These are phyloP conservation scores for Apium graveolens DNA, from an alignment of 129 eudicot species.

Conservation along the genomic window DNA sequence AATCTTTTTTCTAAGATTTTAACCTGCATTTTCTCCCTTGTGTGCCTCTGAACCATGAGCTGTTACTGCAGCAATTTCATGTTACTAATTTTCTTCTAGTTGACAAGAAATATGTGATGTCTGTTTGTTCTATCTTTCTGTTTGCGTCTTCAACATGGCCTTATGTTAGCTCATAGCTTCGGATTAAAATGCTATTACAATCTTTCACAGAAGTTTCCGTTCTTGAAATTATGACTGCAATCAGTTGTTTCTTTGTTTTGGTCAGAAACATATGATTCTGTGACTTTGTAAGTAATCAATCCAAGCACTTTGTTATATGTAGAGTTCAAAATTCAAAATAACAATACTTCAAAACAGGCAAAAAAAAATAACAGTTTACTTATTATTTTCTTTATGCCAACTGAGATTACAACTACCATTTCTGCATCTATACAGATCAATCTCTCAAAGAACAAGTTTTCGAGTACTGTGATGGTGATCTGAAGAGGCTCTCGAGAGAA, in stretches of 20 bases:
- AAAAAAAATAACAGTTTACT: not conserved
- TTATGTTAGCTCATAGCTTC: not conserved
- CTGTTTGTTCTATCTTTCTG: not conserved
- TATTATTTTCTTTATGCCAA: not conserved
- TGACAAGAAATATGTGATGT: not conserved
- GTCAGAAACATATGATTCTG: too few species aligned
- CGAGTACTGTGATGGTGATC: slow-evolving; percentile 11
- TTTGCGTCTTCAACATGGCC: not conserved
- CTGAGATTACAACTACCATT: not conserved
- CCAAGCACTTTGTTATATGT: not conserved
- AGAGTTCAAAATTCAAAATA: not conserved
- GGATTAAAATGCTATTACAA: not conserved
- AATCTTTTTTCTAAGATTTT: not conserved
- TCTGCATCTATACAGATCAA: not conserved
- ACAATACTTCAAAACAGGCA: not conserved
- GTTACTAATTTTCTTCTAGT: too few species aligned
- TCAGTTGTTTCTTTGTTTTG: too few species aligned
- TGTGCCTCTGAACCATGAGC: not conserved
- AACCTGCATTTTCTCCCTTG: not conserved
- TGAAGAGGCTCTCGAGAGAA: slow-evolving; percentile 25
- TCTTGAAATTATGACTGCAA: too few species aligned
- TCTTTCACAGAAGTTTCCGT: not conserved
- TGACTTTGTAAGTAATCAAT: too few species aligned
- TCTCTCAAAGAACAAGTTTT: not conserved
- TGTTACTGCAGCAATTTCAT: not conserved